Conservation (phyloP, 1,139 yeast species). For the Debaryomyces sp. region DNA sequence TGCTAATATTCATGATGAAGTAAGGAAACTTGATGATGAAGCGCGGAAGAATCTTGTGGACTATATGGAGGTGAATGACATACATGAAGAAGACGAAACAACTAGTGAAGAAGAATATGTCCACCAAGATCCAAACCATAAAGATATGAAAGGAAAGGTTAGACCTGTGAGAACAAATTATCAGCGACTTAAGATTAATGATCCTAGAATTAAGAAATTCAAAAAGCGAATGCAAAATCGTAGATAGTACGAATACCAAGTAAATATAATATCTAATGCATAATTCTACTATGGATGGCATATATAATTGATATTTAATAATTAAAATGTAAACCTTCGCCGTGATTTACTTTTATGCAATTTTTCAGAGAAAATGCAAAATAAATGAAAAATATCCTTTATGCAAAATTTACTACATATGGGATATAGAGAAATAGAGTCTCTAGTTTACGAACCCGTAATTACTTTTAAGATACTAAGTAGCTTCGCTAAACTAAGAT, state of each 20-base stretch:
- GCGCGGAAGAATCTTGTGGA: constrained; percentile 22
- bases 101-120: constrained; percentile 23
- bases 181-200: constrained; percentile 47
- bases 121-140: constrained; percentile 10
- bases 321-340: too few species aligned
- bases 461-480: too few species aligned
- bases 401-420: too few species aligned
- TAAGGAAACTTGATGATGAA: constrained; percentile 31
- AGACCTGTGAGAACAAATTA: constrained; percentile 43
- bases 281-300: neutral
- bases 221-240: constrained; percentile 18
- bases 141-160: constrained; percentile 23
- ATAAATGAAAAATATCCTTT: too few species aligned
- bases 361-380: too few species aligned
- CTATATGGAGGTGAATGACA: constrained; percentile 25
- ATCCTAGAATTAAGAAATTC: constrained; percentile 34
- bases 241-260: neutral
- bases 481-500: too few species aligned
- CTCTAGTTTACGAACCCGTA: too few species aligned
- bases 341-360: too few species aligned
- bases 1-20: constrained; percentile 45
- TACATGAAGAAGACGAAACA: constrained; percentile 23
- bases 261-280: neutral
- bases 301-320: neutral
- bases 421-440: too few species aligned